Conservation (phyloP, 176 grass and related monocot genomes). For the Oryza rufipogon region DNA sequence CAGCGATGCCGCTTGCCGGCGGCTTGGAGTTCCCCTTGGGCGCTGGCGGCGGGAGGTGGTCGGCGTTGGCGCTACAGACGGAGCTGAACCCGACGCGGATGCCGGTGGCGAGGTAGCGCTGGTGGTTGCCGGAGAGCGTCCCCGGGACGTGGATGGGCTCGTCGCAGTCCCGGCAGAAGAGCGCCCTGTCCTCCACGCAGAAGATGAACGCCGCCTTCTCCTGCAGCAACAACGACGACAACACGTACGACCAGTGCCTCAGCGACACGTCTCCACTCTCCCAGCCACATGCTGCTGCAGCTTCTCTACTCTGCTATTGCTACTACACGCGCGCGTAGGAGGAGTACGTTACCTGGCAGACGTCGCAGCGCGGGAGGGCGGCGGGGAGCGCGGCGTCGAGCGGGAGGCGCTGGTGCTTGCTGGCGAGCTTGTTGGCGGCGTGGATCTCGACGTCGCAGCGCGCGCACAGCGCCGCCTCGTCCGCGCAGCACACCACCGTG, state of each 20-base stretch:
- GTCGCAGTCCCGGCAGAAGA: conserved; percentile 97
- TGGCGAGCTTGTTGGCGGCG: conserved; percentile 77
- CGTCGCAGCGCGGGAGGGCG: conserved; percentile 71
- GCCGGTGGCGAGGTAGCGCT: conserved; percentile 83
- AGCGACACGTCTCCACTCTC: neutral
- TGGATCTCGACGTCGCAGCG: conserved; percentile 78
- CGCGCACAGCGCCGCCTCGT: conserved; percentile 87
- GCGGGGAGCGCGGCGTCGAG: conserved; percentile 25
- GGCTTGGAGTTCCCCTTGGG: conserved; percentile 37
- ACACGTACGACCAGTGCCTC: neutral
- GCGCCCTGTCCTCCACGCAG: conserved; percentile 96
- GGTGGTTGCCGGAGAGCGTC: conserved; percentile 84
- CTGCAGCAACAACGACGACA: conserved; percentile 26
- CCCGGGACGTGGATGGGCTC: conserved; percentile 87
- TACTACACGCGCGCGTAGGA: neutral
- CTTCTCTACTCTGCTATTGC: neutral
- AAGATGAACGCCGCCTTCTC: conserved; percentile 98
- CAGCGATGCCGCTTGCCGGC: neutral
- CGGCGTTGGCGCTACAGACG: conserved; percentile 39
- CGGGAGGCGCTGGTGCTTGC: conserved; percentile 81
- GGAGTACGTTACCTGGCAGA: conserved; percentile 55
- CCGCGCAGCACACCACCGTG: conserved; percentile 80
- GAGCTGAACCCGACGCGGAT: conserved; percentile 77
- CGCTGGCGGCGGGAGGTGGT: conserved; percentile 29
- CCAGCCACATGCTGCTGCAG: neutral